Base-by-base conservation (phyloP, 1,284 basidiomycete species). In the Takashimella tepidaria region DNA sequence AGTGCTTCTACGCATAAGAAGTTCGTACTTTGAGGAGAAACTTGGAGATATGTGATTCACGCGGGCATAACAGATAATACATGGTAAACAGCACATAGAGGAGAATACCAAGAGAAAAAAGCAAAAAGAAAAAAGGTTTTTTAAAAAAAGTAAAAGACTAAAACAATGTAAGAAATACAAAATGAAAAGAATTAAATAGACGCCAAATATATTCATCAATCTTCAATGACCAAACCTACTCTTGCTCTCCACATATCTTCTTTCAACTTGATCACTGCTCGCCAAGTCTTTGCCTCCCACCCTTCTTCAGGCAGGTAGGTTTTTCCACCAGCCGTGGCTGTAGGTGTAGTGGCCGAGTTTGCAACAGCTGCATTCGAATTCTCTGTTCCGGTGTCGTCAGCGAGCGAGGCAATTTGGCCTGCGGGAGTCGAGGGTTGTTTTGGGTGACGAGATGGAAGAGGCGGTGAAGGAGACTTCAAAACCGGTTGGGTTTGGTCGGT, bases 221-320 rank as follows among this genome's bases (percentile, higher is more conserved):
- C n/a, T 8, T 37, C 31, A 37, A 37, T 16, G 31, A 37, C 31
- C 4, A 83, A 84, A 1, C 91, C 91, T 27, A 92, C 77, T 50
- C 90, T 78, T 31, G 90, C 86, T 83, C 84, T 90, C 76, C 89
- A 92, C 87, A 95, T 91, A 50, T 87, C 86, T 75, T 95, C 90
- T 64, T 86, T 85, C 60, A 96, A 72, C 52, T 81, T 81, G 6
- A 87, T 80, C 13, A 96, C 75, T 76, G 90, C 86, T 64, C 84
- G 86, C 90, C 91, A 96, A 41, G 88, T 86, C 56, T 86, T 82
- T 68, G 89, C 89, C 75, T 95, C 92, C 92, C 91, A 95, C 2
- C 83, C 86, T 21, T 82, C 77, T 41, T 85, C 83, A 84, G 79
- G 24, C n/a, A 56, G 23, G 42, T 67, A 67, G 31, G 71, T 75